Percentiles rank a stretch among this genome's conserved stretches.
Conservation (phyloP, 352 stramenopile species). For the Globisporangium alternatum region DNA sequence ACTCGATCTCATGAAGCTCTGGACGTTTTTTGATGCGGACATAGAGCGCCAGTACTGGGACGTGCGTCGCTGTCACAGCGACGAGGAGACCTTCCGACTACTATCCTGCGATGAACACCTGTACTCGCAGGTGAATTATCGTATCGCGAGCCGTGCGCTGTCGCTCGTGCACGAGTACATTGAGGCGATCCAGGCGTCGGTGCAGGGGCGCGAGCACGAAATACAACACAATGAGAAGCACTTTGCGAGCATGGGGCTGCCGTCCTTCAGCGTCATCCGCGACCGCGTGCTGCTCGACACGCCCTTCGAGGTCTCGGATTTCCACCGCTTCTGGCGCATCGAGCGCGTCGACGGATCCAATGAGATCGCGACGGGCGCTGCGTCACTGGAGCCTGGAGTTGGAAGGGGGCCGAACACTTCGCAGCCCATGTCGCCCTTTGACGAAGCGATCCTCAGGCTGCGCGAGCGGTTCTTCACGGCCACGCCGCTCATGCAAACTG, state of each 20-base stretch:
- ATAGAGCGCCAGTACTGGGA: conserved; percentile 9
- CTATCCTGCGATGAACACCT: conserved; percentile 1
- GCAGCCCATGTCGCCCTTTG: not conserved
- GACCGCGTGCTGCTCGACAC: conserved; percentile 1
- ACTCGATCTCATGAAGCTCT: conserved; percentile 3
- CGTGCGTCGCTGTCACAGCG: not conserved
- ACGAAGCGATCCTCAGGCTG: conserved; percentile 2
- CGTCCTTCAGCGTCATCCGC: not conserved
- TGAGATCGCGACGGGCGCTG: not conserved
- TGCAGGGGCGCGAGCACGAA: not conserved
- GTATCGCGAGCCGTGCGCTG: conserved; percentile 2
- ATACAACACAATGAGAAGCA: conserved; percentile 1
- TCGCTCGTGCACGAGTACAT: conserved; percentile 5
- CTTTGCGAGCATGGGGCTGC: conserved; percentile 5
- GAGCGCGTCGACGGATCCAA: conserved; percentile 1
- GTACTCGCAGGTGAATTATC: conserved; percentile 2
- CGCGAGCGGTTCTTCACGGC: conserved; percentile 1
- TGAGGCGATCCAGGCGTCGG: not conserved
- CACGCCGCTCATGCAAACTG: conserved; percentile 1
- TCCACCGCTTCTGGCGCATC: conserved; percentile 4
- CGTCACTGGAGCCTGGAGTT: too few species aligned
- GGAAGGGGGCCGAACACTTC: not conserved
- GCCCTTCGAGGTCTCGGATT: conserved; percentile 2
- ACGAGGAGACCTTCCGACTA: conserved; percentile 3
- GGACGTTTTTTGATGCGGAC: not conserved